These are phyloP conservation scores for Agaricus bisporus DNA, from an alignment of 768 basidiomycete genomes.

Conservation along the genomic window DNA sequence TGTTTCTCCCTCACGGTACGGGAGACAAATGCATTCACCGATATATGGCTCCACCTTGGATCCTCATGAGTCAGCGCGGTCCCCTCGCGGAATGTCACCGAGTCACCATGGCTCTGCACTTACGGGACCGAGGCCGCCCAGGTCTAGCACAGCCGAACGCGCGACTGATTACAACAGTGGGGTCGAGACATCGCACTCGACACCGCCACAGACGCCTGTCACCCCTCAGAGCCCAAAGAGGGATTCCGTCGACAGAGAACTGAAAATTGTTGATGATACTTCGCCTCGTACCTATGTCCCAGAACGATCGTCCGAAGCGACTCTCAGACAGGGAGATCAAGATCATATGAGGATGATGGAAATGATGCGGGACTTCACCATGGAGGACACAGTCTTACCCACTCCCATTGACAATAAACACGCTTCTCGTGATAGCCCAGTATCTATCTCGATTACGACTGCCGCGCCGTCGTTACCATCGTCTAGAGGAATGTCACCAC, in stretches of 20 bases:
- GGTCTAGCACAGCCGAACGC: constrained; percentile 24
- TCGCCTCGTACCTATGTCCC: constrained; percentile 13
- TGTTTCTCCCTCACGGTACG: constrained; percentile 31
- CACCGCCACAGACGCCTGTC: constrained; percentile 61
- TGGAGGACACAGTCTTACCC: constrained; percentile 21
- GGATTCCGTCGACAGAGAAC: neutral
- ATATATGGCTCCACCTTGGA: constrained; percentile 29
- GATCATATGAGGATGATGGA: constrained; percentile 22
- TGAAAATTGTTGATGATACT: constrained; percentile 17
- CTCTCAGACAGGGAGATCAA: constrained; percentile 26
- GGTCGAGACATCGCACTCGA: constrained; percentile 36
- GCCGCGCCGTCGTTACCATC: constrained; percentile 5
- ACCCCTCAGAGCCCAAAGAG: constrained; percentile 41
- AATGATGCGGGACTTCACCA: constrained; percentile 14
- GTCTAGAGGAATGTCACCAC: constrained; percentile 4
- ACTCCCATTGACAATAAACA: constrained; percentile 1
- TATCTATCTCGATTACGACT: constrained; percentile 7
- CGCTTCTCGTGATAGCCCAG: neutral
- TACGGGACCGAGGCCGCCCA: constrained; percentile 25
- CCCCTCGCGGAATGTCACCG: constrained; percentile 35
- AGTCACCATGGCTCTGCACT: constrained; percentile 22
- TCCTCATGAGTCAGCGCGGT: constrained; percentile 29
- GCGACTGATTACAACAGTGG: constrained; percentile 31
- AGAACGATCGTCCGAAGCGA: constrained; percentile 20
- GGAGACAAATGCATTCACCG: constrained; percentile 30